phyloP scores from a whole-genome alignment of 2,329 filamentous ascomycete genomes.

The Diaporthe amygdali region DNA sequence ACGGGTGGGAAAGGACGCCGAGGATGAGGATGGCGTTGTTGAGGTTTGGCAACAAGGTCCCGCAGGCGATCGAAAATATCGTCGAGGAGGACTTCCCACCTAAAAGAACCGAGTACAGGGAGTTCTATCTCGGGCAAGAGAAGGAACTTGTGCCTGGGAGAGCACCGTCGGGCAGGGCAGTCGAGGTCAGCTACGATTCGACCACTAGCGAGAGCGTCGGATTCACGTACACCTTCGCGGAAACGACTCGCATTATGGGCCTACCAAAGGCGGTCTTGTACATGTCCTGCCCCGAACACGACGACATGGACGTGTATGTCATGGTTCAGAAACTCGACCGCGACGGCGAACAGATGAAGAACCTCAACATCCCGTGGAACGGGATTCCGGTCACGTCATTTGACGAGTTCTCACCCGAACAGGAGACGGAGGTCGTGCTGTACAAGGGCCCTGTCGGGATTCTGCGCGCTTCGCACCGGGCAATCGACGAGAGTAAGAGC shows the following conservation, averaged over 20 bases:
- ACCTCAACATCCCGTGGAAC: slow-evolving; percentile 34
- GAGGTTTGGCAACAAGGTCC: slow-evolving; percentile 38
- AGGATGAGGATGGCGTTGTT: slow-evolving; percentile 47
- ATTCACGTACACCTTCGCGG: slow-evolving; percentile 43
- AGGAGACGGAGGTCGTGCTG: slow-evolving; percentile 31
- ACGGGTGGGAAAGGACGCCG: slow-evolving; percentile 51
- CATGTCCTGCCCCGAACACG: slow-evolving; percentile 43
- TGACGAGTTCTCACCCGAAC: slow-evolving; percentile 28
- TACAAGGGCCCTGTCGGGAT: slow-evolving; percentile 34
- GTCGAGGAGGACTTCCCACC: slow-evolving; percentile 40
- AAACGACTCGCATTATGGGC: slow-evolving; percentile 44
- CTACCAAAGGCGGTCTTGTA: slow-evolving; percentile 48
- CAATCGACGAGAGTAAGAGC: slow-evolving; percentile 29
- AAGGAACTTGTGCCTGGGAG: slow-evolving; percentile 28
- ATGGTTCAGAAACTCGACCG: slow-evolving; percentile 42
- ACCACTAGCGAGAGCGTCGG: slow-evolving; percentile 29
- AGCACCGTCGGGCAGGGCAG: neutral
- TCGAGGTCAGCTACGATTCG: slow-evolving; percentile 37
- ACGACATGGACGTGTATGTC: slow-evolving; percentile 49
- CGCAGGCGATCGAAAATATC: slow-evolving; percentile 36
- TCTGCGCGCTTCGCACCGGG: slow-evolving; percentile 31
- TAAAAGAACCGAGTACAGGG: slow-evolving; percentile 38
- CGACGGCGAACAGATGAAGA: slow-evolving; percentile 28
- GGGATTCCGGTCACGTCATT: slow-evolving; percentile 27
- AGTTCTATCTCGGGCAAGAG: slow-evolving; percentile 31